phyloP scores from a whole-genome alignment of 179 eudicot species.

The Camellia oleifera region DNA sequence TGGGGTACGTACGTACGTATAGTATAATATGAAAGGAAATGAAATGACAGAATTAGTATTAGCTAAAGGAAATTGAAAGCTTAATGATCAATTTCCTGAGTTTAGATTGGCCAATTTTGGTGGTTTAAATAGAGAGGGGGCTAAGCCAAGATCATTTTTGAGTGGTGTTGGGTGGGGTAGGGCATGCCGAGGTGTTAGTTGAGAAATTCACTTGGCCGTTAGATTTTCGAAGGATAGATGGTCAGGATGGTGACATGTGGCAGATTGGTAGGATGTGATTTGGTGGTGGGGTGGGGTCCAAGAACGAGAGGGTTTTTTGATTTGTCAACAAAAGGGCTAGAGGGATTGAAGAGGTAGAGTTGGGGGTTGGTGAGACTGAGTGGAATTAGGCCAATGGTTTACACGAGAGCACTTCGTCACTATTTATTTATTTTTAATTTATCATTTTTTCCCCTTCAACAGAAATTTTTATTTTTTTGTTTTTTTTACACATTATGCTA shows the following conservation, averaged over 20 bases:
- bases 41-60: neutral
- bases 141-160: neutral
- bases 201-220: conserved; percentile 14
- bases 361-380: neutral
- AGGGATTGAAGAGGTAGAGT: neutral
- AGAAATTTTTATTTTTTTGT: too few species aligned
- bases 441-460: neutral
- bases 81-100: conserved; percentile 22
- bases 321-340: neutral
- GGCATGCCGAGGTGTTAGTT: conserved; percentile 18
- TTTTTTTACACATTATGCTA: neutral
- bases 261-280: neutral
- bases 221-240: neutral
- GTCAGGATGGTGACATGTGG: conserved; percentile 15
- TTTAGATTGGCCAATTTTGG: neutral
- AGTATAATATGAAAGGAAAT: neutral
- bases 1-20: neutral
- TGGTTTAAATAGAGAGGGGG: conserved; percentile 12
- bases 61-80: conserved; percentile 19
- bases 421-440: neutral
- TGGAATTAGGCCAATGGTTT: neutral
- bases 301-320: neutral
- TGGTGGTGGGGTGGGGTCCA: neutral
- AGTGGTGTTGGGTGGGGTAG: conserved; percentile 11
- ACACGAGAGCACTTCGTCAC: neutral